These are phyloP conservation scores for Schwanniomyces occidentalis DNA, from an alignment of 805 yeast species.

Conservation along the genomic window DNA sequence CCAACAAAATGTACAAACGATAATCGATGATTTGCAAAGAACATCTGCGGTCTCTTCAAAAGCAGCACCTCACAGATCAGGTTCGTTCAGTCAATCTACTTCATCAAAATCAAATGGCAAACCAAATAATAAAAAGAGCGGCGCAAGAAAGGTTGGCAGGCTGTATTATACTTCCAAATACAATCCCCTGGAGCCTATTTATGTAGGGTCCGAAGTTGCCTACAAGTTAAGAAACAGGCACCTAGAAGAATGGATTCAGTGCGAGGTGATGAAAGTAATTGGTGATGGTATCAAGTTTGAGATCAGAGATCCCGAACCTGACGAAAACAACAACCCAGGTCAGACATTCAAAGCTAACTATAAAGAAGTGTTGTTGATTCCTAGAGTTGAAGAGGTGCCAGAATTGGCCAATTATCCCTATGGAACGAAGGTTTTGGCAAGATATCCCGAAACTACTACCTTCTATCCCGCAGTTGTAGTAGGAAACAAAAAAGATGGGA, in stretches of 20 bases:
- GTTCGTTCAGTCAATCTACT: constrained; percentile 3
- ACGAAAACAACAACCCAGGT: constrained; percentile 86
- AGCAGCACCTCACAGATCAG: constrained; percentile 8
- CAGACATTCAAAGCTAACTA: constrained; percentile 79
- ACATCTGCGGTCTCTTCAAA: constrained; percentile 8
- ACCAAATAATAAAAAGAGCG: constrained; percentile 19
- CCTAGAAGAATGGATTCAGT: constrained; percentile 94
- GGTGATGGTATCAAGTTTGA: constrained; percentile 78
- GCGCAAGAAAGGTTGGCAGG: too few species aligned
- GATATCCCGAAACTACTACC: constrained; percentile 97
- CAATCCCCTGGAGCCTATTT: constrained; percentile 58
- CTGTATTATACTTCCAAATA: constrained; percentile 54
- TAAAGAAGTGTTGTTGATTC: constrained; percentile 76
- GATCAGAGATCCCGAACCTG: constrained; percentile 98
- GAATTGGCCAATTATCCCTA: constrained; percentile 58
- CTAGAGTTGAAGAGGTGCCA: constrained; percentile 47
- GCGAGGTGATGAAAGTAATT: constrained; percentile 78
- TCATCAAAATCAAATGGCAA: constrained; percentile 12
- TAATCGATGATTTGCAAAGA: constrained; percentile 36
- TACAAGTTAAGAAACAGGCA: constrained; percentile 71
- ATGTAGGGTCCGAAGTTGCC: constrained; percentile 82
- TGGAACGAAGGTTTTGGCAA: constrained; percentile 82
- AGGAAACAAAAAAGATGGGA: constrained; percentile 72
- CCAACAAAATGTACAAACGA: constrained; percentile 46
- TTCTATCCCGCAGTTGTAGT: constrained; percentile 93